Evolutionary conservation across 805 yeast species (phyloP), one percentile per base, ranked within the genome.

Genomic region (Metschnikowia gruessii): DNA sequence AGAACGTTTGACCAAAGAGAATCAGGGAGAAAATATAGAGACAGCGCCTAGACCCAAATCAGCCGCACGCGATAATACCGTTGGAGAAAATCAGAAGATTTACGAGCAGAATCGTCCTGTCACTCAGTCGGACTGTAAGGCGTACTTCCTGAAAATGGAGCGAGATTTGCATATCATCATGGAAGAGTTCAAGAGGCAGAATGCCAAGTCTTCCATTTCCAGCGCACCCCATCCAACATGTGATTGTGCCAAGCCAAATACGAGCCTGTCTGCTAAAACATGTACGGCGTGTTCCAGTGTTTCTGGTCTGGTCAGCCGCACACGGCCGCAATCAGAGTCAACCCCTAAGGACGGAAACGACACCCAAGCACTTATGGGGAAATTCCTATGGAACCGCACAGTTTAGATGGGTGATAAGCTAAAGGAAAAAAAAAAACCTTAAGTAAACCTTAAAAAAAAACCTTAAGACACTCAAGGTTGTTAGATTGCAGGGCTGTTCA

Each of bases 301-400:
- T 8, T 12, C 28, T 4, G 21, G 37, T 17, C 22, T 31, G 34
- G n/a, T 2, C 19, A 9, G 19, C 13, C 31, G 9, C 29, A 32
- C 40, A 15, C 43, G 54, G 32, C 51, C 49, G 16, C 40, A 40
- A 18, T 42, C 53, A 15, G 50, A 44, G 34, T 48, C 52, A 13
- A 51, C 52, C 9, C 44, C 53, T 4, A 36, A 42, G 10, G 49
- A 49, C 12, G 49, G 37, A 13, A 39, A 36, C 22, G 34, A 51
- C 35, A 52, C 56, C 2, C 50, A 48, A 18, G 45, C 43, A 15
- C 47, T 52, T 17, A 50, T 50, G 54, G 56, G 56, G 15, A 37
- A 37, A 21, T 52, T 42, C 21, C 35, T 45, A 17, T 52, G 56
- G 56, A 52, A 51, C 42, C 51, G 50, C 11, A 52, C 56, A 3